Evolutionary conservation across 805 yeast species (phyloP).

Genomic region (Yamadazyma kitorensis): DNA sequence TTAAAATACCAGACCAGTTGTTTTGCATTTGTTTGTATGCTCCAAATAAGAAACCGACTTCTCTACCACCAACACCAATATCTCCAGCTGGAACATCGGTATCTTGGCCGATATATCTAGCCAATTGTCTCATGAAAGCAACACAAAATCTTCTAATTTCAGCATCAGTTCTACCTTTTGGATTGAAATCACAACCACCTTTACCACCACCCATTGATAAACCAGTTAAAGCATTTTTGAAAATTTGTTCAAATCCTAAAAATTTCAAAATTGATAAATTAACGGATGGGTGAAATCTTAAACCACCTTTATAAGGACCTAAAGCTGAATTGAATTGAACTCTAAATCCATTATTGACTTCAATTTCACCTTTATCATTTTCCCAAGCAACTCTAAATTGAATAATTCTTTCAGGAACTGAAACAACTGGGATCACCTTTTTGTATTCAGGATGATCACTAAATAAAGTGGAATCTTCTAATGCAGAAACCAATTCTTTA

Average conservation of each 20-base stretch:
- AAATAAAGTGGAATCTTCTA: constrained; percentile 89
- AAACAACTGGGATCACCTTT: constrained; percentile 82
- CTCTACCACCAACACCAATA: constrained; percentile 97
- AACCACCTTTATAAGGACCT: constrained; percentile 99
- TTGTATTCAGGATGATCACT: constrained; percentile 85
- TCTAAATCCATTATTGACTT: constrained; percentile 96
- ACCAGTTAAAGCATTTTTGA: constrained; percentile 97
- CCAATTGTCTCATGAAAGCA: constrained; percentile 92
- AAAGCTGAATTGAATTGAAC: constrained; percentile 97
- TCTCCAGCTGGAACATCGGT: constrained; percentile 99
- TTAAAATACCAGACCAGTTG: constrained; percentile 94
- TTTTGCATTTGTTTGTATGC: constrained; percentile 91
- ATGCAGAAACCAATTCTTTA: constrained; percentile 84
- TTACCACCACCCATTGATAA: constrained; percentile 99
- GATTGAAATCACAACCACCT: constrained; percentile 98
- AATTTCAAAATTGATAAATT: constrained; percentile 93
- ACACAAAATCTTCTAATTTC: constrained; percentile 97
- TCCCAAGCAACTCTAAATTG: constrained; percentile 99
- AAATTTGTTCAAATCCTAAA: constrained; percentile 97
- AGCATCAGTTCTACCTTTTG: constrained; percentile 87
- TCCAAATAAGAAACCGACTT: constrained; percentile 92
- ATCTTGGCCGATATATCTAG: constrained; percentile 94
- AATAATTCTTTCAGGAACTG: constrained; percentile 93
- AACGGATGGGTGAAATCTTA: constrained; percentile 96
- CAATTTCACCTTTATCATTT: constrained; percentile 86